These are phyloP conservation scores for Globisporangium canariense DNA, from an alignment of 352 stramenopile genomes.

Conservation along the genomic window DNA sequence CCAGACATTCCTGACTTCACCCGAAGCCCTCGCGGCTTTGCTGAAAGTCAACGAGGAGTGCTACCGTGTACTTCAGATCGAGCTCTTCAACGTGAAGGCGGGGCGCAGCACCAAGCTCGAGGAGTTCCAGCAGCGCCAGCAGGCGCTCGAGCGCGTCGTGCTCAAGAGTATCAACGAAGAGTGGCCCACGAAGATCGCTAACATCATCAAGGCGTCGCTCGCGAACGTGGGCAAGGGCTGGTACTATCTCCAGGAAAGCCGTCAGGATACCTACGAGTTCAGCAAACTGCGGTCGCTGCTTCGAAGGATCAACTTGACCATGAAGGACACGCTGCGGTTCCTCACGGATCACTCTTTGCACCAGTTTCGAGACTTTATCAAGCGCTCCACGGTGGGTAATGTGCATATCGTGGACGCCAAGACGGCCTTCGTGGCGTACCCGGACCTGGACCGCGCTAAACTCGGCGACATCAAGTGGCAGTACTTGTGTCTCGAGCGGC, in stretches of 20 bases:
- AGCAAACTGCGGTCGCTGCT: slow-evolving; percentile 79
- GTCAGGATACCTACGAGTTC: slow-evolving; percentile 86
- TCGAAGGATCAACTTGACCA: slow-evolving; percentile 71
- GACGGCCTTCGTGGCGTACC: slow-evolving; percentile 60
- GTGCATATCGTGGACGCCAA: slow-evolving; percentile 78
- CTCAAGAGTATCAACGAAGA: slow-evolving; percentile 83
- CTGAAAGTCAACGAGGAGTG: slow-evolving; percentile 88
- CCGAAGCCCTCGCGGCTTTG: slow-evolving; percentile 63
- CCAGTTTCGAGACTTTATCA: slow-evolving; percentile 72
- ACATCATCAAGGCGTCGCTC: slow-evolving; percentile 66
- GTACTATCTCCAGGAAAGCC: slow-evolving; percentile 83
- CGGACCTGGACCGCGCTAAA: slow-evolving; percentile 54
- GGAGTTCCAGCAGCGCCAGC: slow-evolving; percentile 83
- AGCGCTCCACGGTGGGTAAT: slow-evolving; percentile 38
- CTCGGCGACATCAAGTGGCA: slow-evolving; percentile 80
- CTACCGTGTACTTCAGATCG: slow-evolving; percentile 72
- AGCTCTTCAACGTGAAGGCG: slow-evolving; percentile 76
- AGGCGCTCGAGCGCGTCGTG: slow-evolving; percentile 60
- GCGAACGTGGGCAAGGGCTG: slow-evolving; percentile 80
- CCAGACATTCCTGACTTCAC: slow-evolving; percentile 80
- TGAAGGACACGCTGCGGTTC: slow-evolving; percentile 80
- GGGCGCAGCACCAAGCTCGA: slow-evolving; percentile 79
- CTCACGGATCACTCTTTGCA: slow-evolving; percentile 71
- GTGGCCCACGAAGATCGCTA: slow-evolving; percentile 70
- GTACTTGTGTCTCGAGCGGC: slow-evolving; percentile 69